Conservation (phyloP, 176 grass and related monocot genomes). For the Phoenix roebelenii region DNA sequence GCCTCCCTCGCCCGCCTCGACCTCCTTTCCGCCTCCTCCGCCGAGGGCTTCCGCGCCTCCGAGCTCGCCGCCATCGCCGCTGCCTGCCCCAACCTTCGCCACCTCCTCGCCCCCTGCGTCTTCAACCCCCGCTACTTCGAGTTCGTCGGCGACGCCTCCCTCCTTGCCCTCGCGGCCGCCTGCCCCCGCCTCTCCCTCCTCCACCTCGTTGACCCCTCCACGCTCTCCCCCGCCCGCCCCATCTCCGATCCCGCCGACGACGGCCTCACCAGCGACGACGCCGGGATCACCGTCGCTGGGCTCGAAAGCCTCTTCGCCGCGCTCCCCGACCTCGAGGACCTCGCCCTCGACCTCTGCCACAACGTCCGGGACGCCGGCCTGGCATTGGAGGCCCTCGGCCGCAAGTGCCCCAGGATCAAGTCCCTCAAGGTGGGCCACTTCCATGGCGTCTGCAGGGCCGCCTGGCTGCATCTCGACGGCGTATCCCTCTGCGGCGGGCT, state of each 20-base stretch:
- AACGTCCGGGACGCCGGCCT: conserved; percentile 48
- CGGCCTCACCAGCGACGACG: conserved; percentile 26
- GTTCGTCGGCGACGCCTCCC: conserved; percentile 50
- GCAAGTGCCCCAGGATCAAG: conserved; percentile 45
- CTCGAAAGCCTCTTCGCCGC: conserved; percentile 48
- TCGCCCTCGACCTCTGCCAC: conserved; percentile 71
- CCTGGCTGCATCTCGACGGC: conserved; percentile 68
- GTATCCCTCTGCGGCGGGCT: conserved; percentile 71
- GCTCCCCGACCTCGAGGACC: conserved; percentile 53
- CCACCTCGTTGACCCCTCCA: conserved; percentile 61
- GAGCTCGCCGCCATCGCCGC: conserved; percentile 47
- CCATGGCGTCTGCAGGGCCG: conserved; percentile 63
- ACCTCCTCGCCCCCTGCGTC: conserved; percentile 58
- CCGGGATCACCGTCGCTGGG: conserved; percentile 47
- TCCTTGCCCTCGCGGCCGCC: conserved; percentile 37
- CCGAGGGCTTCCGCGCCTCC: conserved; percentile 62
- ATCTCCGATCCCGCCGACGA: not conserved
- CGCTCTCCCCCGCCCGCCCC: conserved; percentile 14
- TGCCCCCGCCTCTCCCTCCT: conserved; percentile 52
- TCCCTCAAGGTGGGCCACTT: conserved; percentile 66
- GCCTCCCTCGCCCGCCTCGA: conserved; percentile 47
- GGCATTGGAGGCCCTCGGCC: conserved; percentile 53
- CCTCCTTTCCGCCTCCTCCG: conserved; percentile 67
- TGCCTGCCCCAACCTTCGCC: conserved; percentile 48
- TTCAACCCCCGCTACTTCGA: conserved; percentile 73